phyloP scores from a whole-genome alignment of 2,329 filamentous ascomycete genomes.

The Ceratocystis variospora region DNA sequence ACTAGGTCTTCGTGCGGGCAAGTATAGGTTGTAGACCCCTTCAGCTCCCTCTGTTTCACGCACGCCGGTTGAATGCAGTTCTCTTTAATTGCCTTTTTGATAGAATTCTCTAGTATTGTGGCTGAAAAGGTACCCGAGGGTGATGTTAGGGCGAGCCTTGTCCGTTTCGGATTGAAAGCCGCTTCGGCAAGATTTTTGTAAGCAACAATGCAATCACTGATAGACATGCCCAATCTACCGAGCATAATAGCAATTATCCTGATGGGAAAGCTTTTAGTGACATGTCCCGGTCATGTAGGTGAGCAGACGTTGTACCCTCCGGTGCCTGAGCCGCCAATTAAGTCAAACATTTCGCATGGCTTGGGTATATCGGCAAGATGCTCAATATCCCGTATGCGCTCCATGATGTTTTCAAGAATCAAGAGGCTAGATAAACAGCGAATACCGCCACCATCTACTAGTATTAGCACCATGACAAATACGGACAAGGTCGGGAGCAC shows the following conservation, averaged over 20 bases:
- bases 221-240: neutral
- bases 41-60: neutral
- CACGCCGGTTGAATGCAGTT: neutral
- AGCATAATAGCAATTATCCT: neutral
- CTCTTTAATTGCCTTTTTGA: neutral
- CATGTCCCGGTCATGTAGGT: neutral
- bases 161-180: neutral
- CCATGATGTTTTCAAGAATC: slow-evolving; percentile 23
- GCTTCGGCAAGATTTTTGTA: neutral
- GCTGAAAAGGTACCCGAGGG: neutral
- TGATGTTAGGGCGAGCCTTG: neutral
- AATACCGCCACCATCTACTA: slow-evolving; percentile 22
- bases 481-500: neutral
- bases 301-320: slow-evolving; percentile 21
- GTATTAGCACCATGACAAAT: neutral
- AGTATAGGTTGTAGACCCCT: neutral
- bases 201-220: neutral
- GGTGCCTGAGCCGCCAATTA: slow-evolving; percentile 25
- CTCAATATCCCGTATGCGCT: slow-evolving; percentile 19
- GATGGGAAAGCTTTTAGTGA: neutral
- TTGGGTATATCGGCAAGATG: slow-evolving; percentile 19
- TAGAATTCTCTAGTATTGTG: neutral
- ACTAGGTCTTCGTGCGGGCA: neutral
- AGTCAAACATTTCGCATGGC: slow-evolving; percentile 24
- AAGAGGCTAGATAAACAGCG: slow-evolving; percentile 24